Percentiles rank a stretch among this genome's conserved stretches.
Conservation (phyloP, 78 protist genomes). For the Dictyostelium purpureum region DNA sequence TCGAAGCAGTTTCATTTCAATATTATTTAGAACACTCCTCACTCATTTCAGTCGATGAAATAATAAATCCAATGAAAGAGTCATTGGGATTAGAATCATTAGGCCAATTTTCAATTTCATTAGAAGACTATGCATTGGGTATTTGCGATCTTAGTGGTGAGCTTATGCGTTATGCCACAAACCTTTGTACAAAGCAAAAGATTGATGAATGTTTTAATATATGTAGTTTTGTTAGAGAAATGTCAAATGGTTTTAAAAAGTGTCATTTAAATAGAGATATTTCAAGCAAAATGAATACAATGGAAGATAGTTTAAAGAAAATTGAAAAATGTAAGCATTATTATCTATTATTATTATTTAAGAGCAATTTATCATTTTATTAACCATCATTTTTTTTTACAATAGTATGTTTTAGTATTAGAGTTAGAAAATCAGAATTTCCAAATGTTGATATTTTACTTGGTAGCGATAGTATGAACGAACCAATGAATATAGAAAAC, state of each 20-base stretch:
- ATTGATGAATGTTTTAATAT: constrained; percentile 26
- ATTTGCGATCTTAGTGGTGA: constrained; percentile 76
- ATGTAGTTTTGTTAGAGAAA: constrained; percentile 33
- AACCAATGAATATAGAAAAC: background rate
- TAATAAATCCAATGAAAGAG: constrained; percentile 2
- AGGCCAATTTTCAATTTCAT: constrained; percentile 26
- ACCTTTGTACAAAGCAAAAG: background rate
- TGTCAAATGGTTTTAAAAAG: background rate
- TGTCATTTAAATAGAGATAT: constrained; percentile 24
- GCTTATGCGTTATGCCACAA: constrained; percentile 57
- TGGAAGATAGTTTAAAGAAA: constrained; percentile 43
- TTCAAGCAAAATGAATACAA: background rate
- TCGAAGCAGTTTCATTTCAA: constrained; percentile 56
- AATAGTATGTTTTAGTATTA: constrained; percentile 58
- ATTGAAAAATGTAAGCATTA: constrained; percentile 46
- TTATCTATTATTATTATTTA: background rate
- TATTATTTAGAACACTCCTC: constrained; percentile 23
- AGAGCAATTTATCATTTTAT: background rate
- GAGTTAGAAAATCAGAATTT: constrained; percentile 54
- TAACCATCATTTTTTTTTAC: background rate
- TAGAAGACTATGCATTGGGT: constrained; percentile 72
- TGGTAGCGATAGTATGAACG: background rate
- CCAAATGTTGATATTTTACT: constrained; percentile 9
- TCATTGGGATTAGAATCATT: background rate
- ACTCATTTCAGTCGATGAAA: constrained; percentile 32